Evolutionary conservation across 164 flowering plant species (phyloP), one percentile per base, ranked within the genome.

Genomic region (Saururus chinensis): DNA sequence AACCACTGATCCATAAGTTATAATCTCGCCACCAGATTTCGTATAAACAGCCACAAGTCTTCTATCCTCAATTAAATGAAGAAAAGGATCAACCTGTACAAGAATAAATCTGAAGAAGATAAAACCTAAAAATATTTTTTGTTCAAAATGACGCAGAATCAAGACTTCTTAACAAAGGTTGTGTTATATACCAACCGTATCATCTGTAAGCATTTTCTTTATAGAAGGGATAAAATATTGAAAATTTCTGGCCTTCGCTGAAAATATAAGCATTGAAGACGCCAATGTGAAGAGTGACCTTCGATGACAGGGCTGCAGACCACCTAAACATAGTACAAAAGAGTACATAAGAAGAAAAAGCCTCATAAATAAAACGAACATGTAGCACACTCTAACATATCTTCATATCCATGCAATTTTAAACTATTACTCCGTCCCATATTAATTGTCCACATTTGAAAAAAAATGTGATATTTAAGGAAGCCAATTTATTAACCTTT

Each of bases 261-360:
- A 76, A 69, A 82, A 78, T 53, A 88, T 78, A 59, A 91, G 89
- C 96, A 91, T 88, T 62, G 67, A 78, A 11, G 87, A 80, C 57
- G 87, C 96, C 80, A 91, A 63, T 42, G 89, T 85, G 68, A 86
- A 91, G 62, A 91, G 86, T 64, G 96, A 88, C 65, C 93, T 82
- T 70, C 89, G 79, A 40, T 77, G 81, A 62, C 88, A 86, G 64
- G 87, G 83, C 66, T 65, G 87, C 66, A 91, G 41, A 66, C 84
- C 76, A 57, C 84, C 92, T 86, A 68, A 4, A 17, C 49, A 45
- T 45, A 12, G 49, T 12, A 17, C 14, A 45, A 17, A 45, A 45
- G 14, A 45, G 56, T 19, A 61, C 23, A 2, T 20, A 24, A 59
- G 62, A 53, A 69, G 61, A 62, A 26, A 35, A 62, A 53, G 19